A percentile compares a stretch with the other conserved stretches of the same genome.
These are phyloP conservation scores for Sugiyamaella qingdaonensis DNA, from an alignment of 805 yeast genomes.

Conservation along the genomic window DNA sequence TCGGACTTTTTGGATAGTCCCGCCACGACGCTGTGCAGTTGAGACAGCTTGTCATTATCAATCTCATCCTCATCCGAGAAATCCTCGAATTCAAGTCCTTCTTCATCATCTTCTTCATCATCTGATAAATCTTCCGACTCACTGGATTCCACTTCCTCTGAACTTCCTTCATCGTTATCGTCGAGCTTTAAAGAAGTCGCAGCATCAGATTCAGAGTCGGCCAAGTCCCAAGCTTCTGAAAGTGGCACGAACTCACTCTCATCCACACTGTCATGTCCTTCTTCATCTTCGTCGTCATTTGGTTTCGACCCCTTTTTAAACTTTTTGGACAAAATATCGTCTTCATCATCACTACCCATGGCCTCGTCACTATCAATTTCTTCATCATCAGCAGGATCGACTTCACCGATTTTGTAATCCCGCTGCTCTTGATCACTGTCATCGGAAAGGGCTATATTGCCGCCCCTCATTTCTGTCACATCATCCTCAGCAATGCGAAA, in stretches of 20 bases:
- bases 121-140: conserved; percentile 6
- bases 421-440: conserved; percentile 30
- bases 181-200: not conserved
- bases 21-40: conserved; percentile 34
- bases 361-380: conserved; percentile 85
- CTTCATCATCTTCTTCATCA: conserved; percentile 20
- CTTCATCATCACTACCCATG: conserved; percentile 69
- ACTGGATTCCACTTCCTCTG: conserved; percentile 1
- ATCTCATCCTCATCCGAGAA: conserved; percentile 44
- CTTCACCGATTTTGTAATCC: conserved; percentile 29
- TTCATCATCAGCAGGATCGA: conserved; percentile 34
- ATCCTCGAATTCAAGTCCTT: conserved; percentile 19
- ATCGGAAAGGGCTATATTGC: conserved; percentile 32
- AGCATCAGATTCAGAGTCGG: conserved; percentile 14
- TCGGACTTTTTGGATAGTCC: conserved; percentile 8
- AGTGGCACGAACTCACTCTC: conserved; percentile 70
- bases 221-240: conserved; percentile 83
- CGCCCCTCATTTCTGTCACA: conserved; percentile 29
- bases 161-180: conserved; percentile 17
- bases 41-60: conserved; percentile 45
- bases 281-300: conserved; percentile 48
- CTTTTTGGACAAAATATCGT: conserved; percentile 31
- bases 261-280: conserved; percentile 69
- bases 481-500: conserved; percentile 47
- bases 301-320: conserved; percentile 35